A percentile compares a stretch with the other conserved stretches of the same genome.
Evolutionary conservation across 352 stramenopile genomes (phyloP).

Genomic region (Phytophthora idaei): DNA sequence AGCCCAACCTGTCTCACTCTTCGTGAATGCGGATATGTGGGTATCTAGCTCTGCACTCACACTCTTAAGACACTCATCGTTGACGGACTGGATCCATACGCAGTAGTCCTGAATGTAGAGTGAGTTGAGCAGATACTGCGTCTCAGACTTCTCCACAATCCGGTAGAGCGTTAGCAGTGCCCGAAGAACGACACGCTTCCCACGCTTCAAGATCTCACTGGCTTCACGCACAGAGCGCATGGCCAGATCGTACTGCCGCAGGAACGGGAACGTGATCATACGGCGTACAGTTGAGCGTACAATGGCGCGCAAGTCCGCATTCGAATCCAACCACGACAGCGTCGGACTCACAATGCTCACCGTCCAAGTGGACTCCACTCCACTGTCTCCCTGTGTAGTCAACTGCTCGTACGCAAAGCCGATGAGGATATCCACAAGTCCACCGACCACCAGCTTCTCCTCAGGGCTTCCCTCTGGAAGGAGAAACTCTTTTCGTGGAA

Average conservation of each 20-base stretch:
- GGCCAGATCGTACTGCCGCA: slow-evolving; percentile 92
- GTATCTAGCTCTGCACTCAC: slow-evolving; percentile 44
- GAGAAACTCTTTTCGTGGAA: slow-evolving; percentile 86
- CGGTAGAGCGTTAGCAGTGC: slow-evolving; percentile 91
- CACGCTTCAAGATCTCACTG: slow-evolving; percentile 79
- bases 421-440: slow-evolving; percentile 94
- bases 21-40: slow-evolving; percentile 51
- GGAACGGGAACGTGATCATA: slow-evolving; percentile 96
- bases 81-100: slow-evolving; percentile 81
- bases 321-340: slow-evolving; percentile 94
- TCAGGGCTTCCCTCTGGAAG: slow-evolving; percentile 60
- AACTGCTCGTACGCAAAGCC: slow-evolving; percentile 97
- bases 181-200: slow-evolving; percentile 90
- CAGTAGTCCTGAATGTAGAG: slow-evolving; percentile 96
- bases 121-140: slow-evolving; percentile 96
- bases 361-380: slow-evolving; percentile 97
- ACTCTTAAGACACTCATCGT: slow-evolving; percentile 48
- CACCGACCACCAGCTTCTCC: slow-evolving; percentile 71
- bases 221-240: slow-evolving; percentile 86
- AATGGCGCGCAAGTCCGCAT: slow-evolving; percentile 59
- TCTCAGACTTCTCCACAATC: slow-evolving; percentile 95
- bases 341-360: slow-evolving; percentile 94
- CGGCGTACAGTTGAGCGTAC: slow-evolving; percentile 82
- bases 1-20: slow-evolving; percentile 76
- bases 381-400: slow-evolving; percentile 94